Evolutionary conservation across 176 grass and related monocot species (phyloP).

Genomic region (Rhynchospora tenuis): DNA sequence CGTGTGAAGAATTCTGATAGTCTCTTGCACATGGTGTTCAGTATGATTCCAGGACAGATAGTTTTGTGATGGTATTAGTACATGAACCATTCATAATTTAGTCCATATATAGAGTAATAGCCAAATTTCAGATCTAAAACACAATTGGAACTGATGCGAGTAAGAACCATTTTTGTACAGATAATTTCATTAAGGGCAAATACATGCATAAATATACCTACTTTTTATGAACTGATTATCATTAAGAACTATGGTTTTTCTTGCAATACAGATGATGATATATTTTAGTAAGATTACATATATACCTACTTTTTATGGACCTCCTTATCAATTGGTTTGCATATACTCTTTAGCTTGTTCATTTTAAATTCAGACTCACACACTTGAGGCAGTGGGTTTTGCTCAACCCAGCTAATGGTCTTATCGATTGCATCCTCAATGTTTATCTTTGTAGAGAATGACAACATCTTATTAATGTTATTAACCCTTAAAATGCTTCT

Average conservation of each 20-base stretch:
- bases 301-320: background rate
- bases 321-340: background rate
- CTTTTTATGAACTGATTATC: no score
- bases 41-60: no score
- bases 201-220: no score
- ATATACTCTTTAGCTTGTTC: background rate
- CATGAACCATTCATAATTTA: background rate
- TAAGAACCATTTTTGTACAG: no score
- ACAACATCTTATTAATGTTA: background rate
- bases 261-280: background rate
- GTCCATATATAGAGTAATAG: background rate
- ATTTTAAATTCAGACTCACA: background rate
- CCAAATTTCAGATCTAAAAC: background rate
- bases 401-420: background rate
- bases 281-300: no score
- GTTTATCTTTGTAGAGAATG: background rate
- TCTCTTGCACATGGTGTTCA: no score
- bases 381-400: background rate
- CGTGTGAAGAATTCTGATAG: no score
- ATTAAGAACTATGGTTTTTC: no score
- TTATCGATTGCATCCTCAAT: background rate
- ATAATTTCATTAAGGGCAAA: no score
- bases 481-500: background rate
- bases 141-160: no score
- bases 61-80: no score